Evolutionary conservation across 805 yeast genomes (phyloP), one percentile per base, ranked within the genome.

Genomic region (Metschnikowia kunwiensis): DNA sequence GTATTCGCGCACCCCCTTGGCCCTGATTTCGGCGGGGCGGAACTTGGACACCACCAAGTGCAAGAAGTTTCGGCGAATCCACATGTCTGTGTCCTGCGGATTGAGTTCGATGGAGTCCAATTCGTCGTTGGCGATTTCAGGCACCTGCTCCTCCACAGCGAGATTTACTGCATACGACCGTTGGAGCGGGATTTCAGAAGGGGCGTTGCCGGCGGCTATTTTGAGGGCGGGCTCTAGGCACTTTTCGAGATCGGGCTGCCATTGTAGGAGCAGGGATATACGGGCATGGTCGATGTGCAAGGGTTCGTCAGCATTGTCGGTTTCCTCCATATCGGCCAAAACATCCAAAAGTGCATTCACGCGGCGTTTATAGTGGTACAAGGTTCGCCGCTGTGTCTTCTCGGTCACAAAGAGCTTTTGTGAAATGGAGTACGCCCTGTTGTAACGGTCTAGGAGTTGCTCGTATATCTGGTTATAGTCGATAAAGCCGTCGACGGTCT

Each of bases 41-140:
- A 61, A 65, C 33, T 61, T 58, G 10, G 63, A 53, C 13, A 54
- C 50, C 8, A 63, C 61, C 44, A 67, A 51, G 32, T 58, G 56
- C 4, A 64, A 58, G 32, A 54, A 52, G 40, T 65, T 58, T 27
- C 72, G 51, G 21, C 70, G 49, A 17, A 57, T 42, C 72, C 72
- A 68, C 48, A 57, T 49, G 12, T 63, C 67, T 3, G 55, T 47
- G 28, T 56, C 61, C 46, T 65, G 70, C 0, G 73, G 73, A 36
- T 67, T 68, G n/a, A 49, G 37, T 38, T 66, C 70, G 3, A 60
- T 42, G 10, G 49, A 40, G 21, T 56, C 57, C 26, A 61, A 43
- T 35, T 68, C 72, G 42, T 68, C 74, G 27, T 57, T 49, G 13
- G 57, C 44, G 14, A 65, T 46, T 10, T 66, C 74, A 2, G 72